Conservation (phyloP, 2,329 filamentous ascomycete genomes). For the Ceratocystis harringtonii region DNA sequence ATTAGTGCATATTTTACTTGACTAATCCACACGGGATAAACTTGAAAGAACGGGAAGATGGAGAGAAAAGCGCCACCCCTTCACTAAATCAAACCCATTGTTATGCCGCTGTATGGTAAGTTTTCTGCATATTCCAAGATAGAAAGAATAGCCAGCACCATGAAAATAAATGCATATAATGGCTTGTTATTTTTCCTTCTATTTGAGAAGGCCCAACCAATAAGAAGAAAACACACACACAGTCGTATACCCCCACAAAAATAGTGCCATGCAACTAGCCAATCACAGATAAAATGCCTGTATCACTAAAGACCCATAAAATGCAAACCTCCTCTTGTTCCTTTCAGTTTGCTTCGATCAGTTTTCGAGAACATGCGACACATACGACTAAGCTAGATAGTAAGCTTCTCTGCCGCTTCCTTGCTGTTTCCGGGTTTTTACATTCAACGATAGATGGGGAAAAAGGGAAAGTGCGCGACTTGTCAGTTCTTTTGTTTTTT, state of each 20-base stretch:
- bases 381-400: conserved; percentile 1
- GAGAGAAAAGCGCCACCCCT: no score
- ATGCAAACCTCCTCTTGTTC: not conserved
- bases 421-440: not conserved
- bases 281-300: not conserved
- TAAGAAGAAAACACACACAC: not conserved
- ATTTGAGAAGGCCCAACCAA: not conserved
- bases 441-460: not conserved
- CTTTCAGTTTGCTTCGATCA: conserved; percentile 7
- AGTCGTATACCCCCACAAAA: not conserved
- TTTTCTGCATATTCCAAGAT: no score
- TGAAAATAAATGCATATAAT: no score
- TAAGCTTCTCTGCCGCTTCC: conserved; percentile 4
- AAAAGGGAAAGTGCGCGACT: not conserved
- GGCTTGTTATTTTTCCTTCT: no score
- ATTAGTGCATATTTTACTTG: not conserved
- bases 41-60: no score
- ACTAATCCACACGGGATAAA: not conserved
- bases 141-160: no score
- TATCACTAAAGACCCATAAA: not conserved
- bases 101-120: no score
- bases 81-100: no score
- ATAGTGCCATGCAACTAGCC: not conserved
- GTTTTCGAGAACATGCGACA: conserved; percentile 10
- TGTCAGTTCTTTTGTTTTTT: not conserved